These are phyloP conservation scores for Phaseolus coccineus DNA, from an alignment of 331 rosid genomes.

Conservation along the genomic window DNA sequence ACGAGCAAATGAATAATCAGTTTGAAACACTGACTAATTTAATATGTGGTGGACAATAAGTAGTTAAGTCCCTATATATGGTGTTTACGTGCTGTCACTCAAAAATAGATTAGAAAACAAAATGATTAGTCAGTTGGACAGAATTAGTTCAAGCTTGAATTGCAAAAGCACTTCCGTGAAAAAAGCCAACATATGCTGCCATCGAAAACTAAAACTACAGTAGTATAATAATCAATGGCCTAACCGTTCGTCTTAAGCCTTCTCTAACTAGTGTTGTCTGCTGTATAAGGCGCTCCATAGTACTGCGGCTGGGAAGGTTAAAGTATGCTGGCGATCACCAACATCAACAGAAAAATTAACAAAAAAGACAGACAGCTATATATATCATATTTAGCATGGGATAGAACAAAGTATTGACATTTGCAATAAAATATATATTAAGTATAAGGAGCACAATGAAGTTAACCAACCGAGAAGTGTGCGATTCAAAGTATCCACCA, in stretches of 20 bases:
- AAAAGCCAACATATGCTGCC: slow-evolving; percentile 31
- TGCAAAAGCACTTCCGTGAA: background rate
- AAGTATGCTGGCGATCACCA: slow-evolving; percentile 70
- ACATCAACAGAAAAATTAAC: background rate
- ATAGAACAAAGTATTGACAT: slow-evolving; percentile 32
- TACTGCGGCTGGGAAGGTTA: slow-evolving; percentile 74
- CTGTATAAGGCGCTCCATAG: slow-evolving; percentile 89
- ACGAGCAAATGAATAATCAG: slow-evolving; percentile 38
- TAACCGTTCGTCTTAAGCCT: slow-evolving; percentile 67
- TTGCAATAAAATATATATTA: background rate
- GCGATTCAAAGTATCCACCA: slow-evolving; percentile 80
- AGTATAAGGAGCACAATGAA: background rate
- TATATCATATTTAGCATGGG: slow-evolving; percentile 15
- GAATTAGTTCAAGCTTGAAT: slow-evolving; percentile 2
- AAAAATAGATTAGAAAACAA: background rate
- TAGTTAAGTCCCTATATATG: background rate
- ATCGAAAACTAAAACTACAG: slow-evolving; percentile 9
- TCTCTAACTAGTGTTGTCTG: slow-evolving; percentile 83
- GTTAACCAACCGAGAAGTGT: slow-evolving; percentile 83
- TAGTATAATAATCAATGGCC: slow-evolving; percentile 53
- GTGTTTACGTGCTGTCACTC: background rate
- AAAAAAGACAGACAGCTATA: background rate
- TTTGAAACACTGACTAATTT: slow-evolving; percentile 4
- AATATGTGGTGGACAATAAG: background rate
- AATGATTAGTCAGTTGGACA: background rate